Conservation (phyloP, 352 stramenopile genomes). For the Discostella stelligera region DNA sequence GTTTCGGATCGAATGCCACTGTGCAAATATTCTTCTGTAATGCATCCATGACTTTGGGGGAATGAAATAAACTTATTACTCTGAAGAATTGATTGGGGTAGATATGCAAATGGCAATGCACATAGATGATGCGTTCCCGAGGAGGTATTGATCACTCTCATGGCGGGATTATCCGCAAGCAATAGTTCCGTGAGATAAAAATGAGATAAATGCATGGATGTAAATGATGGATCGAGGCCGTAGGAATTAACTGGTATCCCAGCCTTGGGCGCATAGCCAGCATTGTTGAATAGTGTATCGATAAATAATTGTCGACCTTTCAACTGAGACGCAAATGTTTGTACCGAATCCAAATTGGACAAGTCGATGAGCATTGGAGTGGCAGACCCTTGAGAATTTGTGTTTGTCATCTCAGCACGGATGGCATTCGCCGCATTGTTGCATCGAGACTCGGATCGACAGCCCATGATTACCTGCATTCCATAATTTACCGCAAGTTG, state of each 20-base stretch:
- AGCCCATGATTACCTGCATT: slow-evolving; percentile 36
- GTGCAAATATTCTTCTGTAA: slow-evolving; percentile 39
- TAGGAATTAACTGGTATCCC: slow-evolving; percentile 27
- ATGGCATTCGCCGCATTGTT: slow-evolving; percentile 26
- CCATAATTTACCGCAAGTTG: slow-evolving; percentile 41
- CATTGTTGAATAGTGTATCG: slow-evolving; percentile 44
- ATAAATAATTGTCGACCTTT: neutral
- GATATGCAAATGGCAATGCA: slow-evolving; percentile 30
- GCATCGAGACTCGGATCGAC: slow-evolving; percentile 33
- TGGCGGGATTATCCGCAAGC: slow-evolving; percentile 27
- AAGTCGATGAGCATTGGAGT: slow-evolving; percentile 37
- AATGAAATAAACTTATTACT: neutral
- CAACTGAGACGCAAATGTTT: slow-evolving; percentile 24
- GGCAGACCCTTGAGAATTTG: neutral
- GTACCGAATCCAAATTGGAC: slow-evolving; percentile 36
- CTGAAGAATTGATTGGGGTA: slow-evolving; percentile 20
- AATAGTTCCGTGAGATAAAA: slow-evolving; percentile 45
- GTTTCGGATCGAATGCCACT: slow-evolving; percentile 23
- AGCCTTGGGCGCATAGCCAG: slow-evolving; percentile 19
- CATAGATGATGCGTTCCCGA: slow-evolving; percentile 45
- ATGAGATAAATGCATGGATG: slow-evolving; percentile 47
- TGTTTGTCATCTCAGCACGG: slow-evolving; percentile 18
- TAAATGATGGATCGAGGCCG: slow-evolving; percentile 42
- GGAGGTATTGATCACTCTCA: slow-evolving; percentile 48
- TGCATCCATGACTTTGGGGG: slow-evolving; percentile 24